Evolutionary conservation across 1,139 yeast genomes (phyloP).

Genomic region (Tardiomyces blankii): DNA sequence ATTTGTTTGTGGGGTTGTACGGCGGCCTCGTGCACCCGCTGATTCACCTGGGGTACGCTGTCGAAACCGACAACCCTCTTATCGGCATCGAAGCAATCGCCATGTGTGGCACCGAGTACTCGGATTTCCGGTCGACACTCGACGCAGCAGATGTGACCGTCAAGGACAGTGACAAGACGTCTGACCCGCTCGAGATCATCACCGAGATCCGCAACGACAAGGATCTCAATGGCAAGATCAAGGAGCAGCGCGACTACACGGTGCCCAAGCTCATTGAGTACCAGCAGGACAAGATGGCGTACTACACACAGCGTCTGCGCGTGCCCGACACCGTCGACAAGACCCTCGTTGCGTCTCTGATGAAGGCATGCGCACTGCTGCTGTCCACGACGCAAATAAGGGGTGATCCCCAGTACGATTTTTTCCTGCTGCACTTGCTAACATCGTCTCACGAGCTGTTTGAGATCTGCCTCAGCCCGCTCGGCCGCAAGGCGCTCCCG

Average conservation of each 20-base stretch:
- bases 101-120: conserved; percentile 11
- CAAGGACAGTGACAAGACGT: conserved; percentile 1
- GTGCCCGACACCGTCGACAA: conserved; percentile 8
- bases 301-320: conserved; percentile 8
- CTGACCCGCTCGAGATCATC: conserved; percentile 9
- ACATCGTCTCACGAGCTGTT: conserved; percentile 21
- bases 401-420: conserved; percentile 16
- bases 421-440: conserved; percentile 21
- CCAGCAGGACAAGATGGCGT: conserved; percentile 8
- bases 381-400: conserved; percentile 17
- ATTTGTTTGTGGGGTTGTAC: conserved; percentile 14
- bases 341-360: conserved; percentile 13
- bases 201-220: conserved; percentile 13
- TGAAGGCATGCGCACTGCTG: conserved; percentile 11
- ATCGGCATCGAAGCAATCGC: conserved; percentile 24
- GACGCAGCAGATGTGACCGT: conserved; percentile 1
- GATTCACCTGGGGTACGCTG: conserved; percentile 26
- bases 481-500: conserved; percentile 9
- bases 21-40: conserved; percentile 23
- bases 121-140: conserved; percentile 2
- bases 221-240: conserved; percentile 9
- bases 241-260: conserved; percentile 4
- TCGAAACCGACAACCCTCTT: conserved; percentile 20
- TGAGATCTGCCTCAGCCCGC: conserved; percentile 14
- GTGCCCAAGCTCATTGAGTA: conserved; percentile 3